Evolutionary conservation across 164 flowering plant genomes (phyloP).

Genomic region (Aristolochia contorta): DNA sequence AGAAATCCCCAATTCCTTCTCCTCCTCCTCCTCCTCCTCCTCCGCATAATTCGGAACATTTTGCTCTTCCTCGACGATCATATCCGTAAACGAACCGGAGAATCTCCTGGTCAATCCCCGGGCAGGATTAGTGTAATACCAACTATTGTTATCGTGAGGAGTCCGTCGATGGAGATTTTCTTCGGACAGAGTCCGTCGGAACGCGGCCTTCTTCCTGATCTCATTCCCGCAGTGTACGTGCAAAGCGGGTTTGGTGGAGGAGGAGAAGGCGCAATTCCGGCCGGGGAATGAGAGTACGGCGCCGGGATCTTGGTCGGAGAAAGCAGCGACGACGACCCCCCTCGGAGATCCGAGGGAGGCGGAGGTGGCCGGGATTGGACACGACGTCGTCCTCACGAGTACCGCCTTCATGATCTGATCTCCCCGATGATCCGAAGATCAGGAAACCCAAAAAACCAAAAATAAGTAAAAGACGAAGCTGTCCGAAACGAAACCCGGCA

Average conservation of each 20-base stretch:
- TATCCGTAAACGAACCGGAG: slow-evolving; percentile 26
- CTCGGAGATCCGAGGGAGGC: slow-evolving; percentile 19
- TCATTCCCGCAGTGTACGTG: slow-evolving; percentile 4
- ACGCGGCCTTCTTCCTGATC: slow-evolving; percentile 3
- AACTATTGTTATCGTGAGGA: no score
- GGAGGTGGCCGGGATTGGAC: slow-evolving; percentile 8
- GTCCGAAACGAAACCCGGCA: no score
- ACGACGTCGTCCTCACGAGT: slow-evolving; percentile 42
- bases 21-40: neutral
- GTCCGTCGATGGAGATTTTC: slow-evolving; percentile 15
- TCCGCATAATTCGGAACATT: neutral
- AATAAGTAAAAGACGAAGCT: no score
- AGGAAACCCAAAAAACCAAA: no score
- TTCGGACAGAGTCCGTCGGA: slow-evolving; percentile 37
- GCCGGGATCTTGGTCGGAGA: slow-evolving; percentile 14
- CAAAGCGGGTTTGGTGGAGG: slow-evolving; percentile 12
- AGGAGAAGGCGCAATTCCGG: slow-evolving; percentile 16
- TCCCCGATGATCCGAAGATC: no score
- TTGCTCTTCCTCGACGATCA: slow-evolving; percentile 34
- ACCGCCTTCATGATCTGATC: slow-evolving; percentile 34
- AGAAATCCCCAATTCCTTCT: slow-evolving; percentile 3
- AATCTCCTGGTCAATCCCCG: slow-evolving; percentile 9
- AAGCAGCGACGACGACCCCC: no score
- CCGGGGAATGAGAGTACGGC: slow-evolving; percentile 20
- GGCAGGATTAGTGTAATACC: slow-evolving; percentile 11